Evolutionary conservation across 2,329 filamentous ascomycete genomes (phyloP).

Genomic region (Alternaria panax): DNA sequence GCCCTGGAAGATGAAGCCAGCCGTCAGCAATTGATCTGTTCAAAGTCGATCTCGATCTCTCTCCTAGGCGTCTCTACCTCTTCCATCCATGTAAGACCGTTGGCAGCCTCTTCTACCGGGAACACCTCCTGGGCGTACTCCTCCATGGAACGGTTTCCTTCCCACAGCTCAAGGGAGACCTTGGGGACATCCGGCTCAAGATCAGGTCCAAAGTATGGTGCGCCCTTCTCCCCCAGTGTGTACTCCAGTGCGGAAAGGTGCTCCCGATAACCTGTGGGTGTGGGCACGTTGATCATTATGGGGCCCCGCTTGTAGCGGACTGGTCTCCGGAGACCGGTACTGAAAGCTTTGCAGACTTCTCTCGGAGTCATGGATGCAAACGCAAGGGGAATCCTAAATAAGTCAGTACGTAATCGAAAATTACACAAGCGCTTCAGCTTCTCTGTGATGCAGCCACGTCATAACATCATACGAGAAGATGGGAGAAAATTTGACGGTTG

Average conservation of each 20-base stretch:
- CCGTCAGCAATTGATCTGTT: constrained; percentile 50
- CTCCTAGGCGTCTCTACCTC: constrained; percentile 54
- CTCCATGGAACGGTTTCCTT: constrained; percentile 86
- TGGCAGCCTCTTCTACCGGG: constrained; percentile 90
- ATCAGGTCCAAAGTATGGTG: constrained; percentile 69
- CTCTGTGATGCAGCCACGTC: constrained; percentile 11
- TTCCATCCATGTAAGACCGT: constrained; percentile 92
- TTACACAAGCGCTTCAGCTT: constrained; percentile 23
- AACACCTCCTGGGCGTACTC: constrained; percentile 97
- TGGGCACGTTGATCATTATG: constrained; percentile 84
- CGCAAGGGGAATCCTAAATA: constrained; percentile 77
- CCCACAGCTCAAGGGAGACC: constrained; percentile 84
- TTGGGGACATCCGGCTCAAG: constrained; percentile 70
- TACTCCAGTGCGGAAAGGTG: constrained; percentile 75
- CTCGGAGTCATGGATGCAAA: constrained; percentile 87
- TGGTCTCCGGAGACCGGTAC: constrained; percentile 76
- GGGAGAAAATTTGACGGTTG: constrained; percentile 18
- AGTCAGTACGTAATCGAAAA: constrained; percentile 36
- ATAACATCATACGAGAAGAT: constrained; percentile 17
- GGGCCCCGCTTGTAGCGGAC: constrained; percentile 80
- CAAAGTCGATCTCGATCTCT: constrained; percentile 46
- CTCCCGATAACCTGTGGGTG: constrained; percentile 86
- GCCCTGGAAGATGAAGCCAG: constrained; percentile 38
- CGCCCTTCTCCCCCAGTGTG: constrained; percentile 65
- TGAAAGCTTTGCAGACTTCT: constrained; percentile 83